These are phyloP conservation scores for Populus alba DNA, from an alignment of 345 rosid species.

Conservation along the genomic window DNA sequence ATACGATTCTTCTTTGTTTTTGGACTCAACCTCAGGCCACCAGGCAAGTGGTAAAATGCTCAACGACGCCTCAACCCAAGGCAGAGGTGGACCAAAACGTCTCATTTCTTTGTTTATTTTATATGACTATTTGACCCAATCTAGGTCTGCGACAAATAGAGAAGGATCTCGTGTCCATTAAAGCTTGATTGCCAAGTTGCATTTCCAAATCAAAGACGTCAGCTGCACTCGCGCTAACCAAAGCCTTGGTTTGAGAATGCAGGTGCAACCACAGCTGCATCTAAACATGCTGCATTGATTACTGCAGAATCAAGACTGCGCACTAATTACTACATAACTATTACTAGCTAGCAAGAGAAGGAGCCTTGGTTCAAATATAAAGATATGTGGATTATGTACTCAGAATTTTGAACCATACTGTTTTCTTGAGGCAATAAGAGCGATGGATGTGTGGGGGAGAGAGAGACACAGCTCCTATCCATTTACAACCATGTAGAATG, in stretches of 20 bases:
- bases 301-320: too few relatives aligned
- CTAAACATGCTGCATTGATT: too few relatives aligned
- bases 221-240: not conserved
- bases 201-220: not conserved
- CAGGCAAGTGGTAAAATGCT: not conserved
- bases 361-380: not conserved
- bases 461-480: slow-evolving; percentile 15
- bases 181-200: slow-evolving; percentile 19
- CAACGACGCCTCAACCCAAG: slow-evolving; percentile 7
- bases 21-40: not conserved
- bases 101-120: too few relatives aligned
- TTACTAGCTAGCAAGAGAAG: slow-evolving; percentile 8
- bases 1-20: too few relatives aligned
- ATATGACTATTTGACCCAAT: not conserved
- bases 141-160: not conserved
- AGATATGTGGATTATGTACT: slow-evolving; percentile 12
- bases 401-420: slow-evolving; percentile 25
- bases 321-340: too few relatives aligned
- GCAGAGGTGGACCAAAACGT: slow-evolving; percentile 6
- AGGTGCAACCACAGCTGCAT: too few relatives aligned
- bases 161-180: not conserved
- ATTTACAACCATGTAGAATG: slow-evolving; percentile 33
- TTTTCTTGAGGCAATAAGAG: not conserved
- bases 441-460: not conserved
- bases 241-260: not conserved